Conservation (phyloP, 805 yeast genomes). For the Yamadazyma ubonensis region DNA sequence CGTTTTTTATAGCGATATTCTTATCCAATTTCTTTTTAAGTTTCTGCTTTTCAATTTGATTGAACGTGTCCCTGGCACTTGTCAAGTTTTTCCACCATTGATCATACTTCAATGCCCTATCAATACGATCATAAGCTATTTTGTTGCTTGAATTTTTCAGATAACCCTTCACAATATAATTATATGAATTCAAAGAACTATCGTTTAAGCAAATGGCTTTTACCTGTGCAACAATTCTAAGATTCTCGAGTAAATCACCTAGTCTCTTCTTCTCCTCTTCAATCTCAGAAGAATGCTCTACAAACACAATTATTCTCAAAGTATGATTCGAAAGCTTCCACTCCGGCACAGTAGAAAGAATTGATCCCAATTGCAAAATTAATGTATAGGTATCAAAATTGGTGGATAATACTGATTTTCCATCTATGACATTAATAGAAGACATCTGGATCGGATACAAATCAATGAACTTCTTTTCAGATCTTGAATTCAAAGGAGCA, state of each 20-base stretch:
- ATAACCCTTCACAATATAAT: constrained; percentile 73
- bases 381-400: constrained; percentile 95
- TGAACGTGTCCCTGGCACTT: constrained; percentile 50
- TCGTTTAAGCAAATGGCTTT: constrained; percentile 66
- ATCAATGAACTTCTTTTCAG: constrained; percentile 64
- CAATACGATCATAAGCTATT: constrained; percentile 42
- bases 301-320: constrained; percentile 84
- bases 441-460: constrained; percentile 97
- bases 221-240: constrained; percentile 83
- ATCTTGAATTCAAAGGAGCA: constrained; percentile 17
- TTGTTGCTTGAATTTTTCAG: constrained; percentile 29
- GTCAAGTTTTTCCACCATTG: constrained; percentile 83
- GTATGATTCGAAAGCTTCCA: constrained; percentile 75
- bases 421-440: constrained; percentile 68
- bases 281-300: constrained; percentile 71
- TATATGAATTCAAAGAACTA: constrained; percentile 59
- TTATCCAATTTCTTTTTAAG: constrained; percentile 11
- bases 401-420: constrained; percentile 72
- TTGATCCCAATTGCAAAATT: constrained; percentile 91
- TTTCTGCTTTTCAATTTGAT: constrained; percentile 32
- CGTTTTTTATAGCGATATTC: background rate
- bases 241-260: constrained; percentile 59
- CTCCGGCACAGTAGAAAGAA: constrained; percentile 85
- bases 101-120: constrained; percentile 52
- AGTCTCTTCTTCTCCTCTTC: constrained; percentile 68